Evolutionary conservation across 1,284 basidiomycete species (phyloP).

Genomic region (Meripilus lineatus): DNA sequence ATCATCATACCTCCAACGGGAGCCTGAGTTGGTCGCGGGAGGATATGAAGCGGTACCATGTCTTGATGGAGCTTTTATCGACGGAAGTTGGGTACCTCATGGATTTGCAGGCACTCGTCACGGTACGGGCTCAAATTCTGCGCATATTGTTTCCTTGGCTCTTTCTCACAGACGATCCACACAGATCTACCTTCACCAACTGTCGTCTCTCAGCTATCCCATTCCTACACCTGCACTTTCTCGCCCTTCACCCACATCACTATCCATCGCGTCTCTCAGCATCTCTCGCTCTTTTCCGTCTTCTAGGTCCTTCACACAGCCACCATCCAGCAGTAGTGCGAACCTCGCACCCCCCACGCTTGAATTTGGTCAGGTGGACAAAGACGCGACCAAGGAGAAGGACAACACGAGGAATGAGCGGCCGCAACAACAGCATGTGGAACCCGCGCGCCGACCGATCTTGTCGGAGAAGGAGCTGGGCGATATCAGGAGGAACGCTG

Average conservation of each 20-base stretch:
- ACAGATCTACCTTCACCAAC: constrained; percentile 32
- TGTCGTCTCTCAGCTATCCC: constrained; percentile 21
- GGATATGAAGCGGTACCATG: constrained; percentile 51
- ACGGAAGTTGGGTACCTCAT: constrained; percentile 81
- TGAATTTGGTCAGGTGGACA: constrained; percentile 9
- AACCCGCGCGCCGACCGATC: constrained; percentile 21
- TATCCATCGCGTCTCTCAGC: constrained; percentile 20
- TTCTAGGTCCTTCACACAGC: constrained; percentile 12
- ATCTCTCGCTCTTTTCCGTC: constrained; percentile 18
- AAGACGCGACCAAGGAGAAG: constrained; percentile 10
- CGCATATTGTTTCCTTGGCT: constrained; percentile 2
- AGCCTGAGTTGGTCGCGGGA: neutral
- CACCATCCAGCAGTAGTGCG: constrained; percentile 15
- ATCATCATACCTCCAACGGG: neutral
- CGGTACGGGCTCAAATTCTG: constrained; percentile 38
- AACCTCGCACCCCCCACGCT: too few species aligned
- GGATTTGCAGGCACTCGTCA: constrained; percentile 73
- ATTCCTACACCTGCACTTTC: constrained; percentile 12
- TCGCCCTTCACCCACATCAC: constrained; percentile 20
- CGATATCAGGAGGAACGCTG: constrained; percentile 65
- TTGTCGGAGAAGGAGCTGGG: constrained; percentile 53
- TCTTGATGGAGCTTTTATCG: constrained; percentile 73
- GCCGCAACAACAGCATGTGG: constrained; percentile 9
- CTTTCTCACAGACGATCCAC: neutral
- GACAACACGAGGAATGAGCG: too few species aligned